These are phyloP conservation scores for Trametes cingulata DNA, from an alignment of 768 basidiomycete genomes.

Conservation along the genomic window DNA sequence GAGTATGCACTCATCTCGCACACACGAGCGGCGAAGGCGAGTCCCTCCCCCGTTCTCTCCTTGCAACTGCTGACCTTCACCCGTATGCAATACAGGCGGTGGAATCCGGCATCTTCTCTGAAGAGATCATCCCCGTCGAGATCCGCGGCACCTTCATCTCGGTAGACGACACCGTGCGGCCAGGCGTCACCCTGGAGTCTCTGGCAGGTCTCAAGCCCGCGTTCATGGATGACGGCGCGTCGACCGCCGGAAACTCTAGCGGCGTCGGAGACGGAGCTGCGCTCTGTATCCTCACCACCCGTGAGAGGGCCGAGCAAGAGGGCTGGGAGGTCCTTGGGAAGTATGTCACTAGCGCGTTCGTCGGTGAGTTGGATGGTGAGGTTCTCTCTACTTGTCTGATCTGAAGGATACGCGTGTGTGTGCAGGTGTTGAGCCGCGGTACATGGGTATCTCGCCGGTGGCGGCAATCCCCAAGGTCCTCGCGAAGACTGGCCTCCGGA, in stretches of 20 bases:
- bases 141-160: conserved; percentile 66
- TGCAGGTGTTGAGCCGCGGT: conserved; percentile 70
- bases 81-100: conserved; percentile 40
- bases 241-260: conserved; percentile 83
- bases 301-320: conserved; percentile 72
- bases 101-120: conserved; percentile 69
- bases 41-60: neutral
- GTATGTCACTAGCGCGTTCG: conserved; percentile 75
- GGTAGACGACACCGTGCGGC: conserved; percentile 85
- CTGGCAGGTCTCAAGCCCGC: conserved; percentile 81
- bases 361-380: conserved; percentile 50
- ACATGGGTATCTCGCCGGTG: conserved; percentile 79
- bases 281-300: conserved; percentile 77
- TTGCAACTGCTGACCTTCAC: neutral
- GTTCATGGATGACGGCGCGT: conserved; percentile 78
- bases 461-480: conserved; percentile 72
- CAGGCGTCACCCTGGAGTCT: conserved; percentile 76
- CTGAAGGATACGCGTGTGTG: neutral
- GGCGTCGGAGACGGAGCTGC: conserved; percentile 94
- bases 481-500: conserved; percentile 56
- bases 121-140: conserved; percentile 89
- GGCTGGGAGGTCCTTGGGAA: conserved; percentile 83
- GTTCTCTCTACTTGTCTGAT: neutral
- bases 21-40: conserved; percentile 69
- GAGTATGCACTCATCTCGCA: conserved; percentile 89